A percentile compares a stretch with the other conserved stretches of the same genome.
Evolutionary conservation across 129 eudicot genomes (phyloP).

Genomic region (Logfia minima): DNA sequence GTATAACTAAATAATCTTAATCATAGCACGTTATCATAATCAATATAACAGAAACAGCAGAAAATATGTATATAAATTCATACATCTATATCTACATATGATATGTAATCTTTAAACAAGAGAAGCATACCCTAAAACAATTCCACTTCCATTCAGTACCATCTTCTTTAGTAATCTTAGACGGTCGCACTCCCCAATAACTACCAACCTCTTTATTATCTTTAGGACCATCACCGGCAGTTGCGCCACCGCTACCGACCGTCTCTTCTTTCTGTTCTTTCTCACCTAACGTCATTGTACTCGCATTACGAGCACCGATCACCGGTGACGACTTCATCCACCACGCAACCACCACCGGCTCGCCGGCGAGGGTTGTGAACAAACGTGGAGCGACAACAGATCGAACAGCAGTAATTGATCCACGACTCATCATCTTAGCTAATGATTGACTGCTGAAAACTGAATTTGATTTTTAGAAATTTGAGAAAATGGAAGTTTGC

Average conservation of each 20-base stretch:
- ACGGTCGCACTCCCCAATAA: slow-evolving; percentile 81
- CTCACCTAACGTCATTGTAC: slow-evolving; percentile 53
- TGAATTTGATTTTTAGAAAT: neutral
- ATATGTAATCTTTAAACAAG: neutral
- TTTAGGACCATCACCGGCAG: slow-evolving; percentile 33
- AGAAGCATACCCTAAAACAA: slow-evolving; percentile 71
- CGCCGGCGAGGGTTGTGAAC: slow-evolving; percentile 28
- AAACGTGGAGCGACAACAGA: slow-evolving; percentile 44
- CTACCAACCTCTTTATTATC: slow-evolving; percentile 45
- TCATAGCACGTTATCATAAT: neutral
- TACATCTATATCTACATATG: neutral
- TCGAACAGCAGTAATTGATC: slow-evolving; percentile 48
- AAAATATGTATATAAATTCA: neutral
- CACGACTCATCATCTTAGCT: slow-evolving; percentile 58
- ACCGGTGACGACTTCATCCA: slow-evolving; percentile 43
- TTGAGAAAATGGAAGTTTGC: neutral
- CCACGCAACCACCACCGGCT: slow-evolving; percentile 44
- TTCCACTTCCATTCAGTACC: slow-evolving; percentile 89
- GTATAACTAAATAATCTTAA: neutral
- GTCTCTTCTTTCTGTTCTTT: slow-evolving; percentile 33
- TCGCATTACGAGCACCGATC: slow-evolving; percentile 39
- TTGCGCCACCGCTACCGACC: slow-evolving; percentile 29
- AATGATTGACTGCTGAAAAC: neutral
- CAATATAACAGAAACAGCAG: neutral
- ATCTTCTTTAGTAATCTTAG: slow-evolving; percentile 61